phyloP scores from a whole-genome alignment of 106 monocot species.

The Gastrodia elata region DNA sequence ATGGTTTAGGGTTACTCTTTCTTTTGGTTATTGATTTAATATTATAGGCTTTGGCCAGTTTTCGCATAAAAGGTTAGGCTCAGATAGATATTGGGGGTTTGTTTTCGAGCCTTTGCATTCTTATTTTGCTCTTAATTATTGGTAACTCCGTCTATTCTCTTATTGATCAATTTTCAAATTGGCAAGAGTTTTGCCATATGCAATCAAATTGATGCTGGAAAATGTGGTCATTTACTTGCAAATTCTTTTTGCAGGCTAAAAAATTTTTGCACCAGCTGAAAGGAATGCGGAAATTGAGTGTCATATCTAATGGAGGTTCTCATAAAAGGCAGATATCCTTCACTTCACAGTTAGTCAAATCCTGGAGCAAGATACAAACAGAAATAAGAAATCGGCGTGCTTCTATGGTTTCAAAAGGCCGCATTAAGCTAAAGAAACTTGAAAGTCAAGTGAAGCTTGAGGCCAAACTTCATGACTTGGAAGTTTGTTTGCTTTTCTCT shows the following conservation, averaged over 20 bases:
- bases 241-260: slow-evolving; percentile 33
- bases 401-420: slow-evolving; percentile 56
- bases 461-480: slow-evolving; percentile 62
- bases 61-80: not conserved
- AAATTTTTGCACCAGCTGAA: slow-evolving; percentile 36
- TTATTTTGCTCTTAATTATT: not conserved
- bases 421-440: slow-evolving; percentile 50
- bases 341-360: slow-evolving; percentile 40
- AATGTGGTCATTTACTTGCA: not conserved
- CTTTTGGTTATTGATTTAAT: no score
- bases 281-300: slow-evolving; percentile 33
- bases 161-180: not conserved
- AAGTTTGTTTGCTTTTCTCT: slow-evolving; percentile 22
- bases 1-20: no score
- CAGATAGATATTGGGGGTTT: not conserved
- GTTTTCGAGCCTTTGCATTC: not conserved
- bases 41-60: no score
- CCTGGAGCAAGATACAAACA: slow-evolving; percentile 54
- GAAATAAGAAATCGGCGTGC: slow-evolving; percentile 48
- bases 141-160: not conserved
- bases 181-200: not conserved
- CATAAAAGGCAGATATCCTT: slow-evolving; percentile 41
- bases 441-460: slow-evolving; percentile 62
- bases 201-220: not conserved
- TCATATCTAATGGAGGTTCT: slow-evolving; percentile 17